Evolutionary conservation across 2,329 filamentous ascomycete genomes (phyloP).

Genomic region (Diatrype stigma): DNA sequence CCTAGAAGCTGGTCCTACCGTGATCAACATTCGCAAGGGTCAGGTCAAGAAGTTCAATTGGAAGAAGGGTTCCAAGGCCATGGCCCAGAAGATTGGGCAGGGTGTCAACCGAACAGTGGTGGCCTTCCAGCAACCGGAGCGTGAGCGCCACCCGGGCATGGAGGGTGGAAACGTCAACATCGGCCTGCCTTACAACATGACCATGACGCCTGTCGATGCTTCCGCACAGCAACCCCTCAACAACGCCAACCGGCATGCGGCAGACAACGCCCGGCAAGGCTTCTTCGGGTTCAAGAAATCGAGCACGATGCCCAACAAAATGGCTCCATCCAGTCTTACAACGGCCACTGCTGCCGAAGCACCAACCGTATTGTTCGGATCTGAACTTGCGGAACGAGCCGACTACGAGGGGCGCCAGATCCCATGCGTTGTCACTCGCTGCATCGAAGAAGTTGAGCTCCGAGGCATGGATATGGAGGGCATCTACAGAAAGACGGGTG

Average conservation of each 20-base stretch:
- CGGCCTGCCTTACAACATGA: constrained; percentile 68
- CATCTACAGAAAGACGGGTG: constrained; percentile 96
- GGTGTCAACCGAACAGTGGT: constrained; percentile 89
- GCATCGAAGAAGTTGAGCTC: constrained; percentile 93
- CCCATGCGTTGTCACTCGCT: constrained; percentile 84
- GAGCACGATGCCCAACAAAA: constrained; percentile 47
- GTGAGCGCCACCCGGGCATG: constrained; percentile 51
- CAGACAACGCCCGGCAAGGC: constrained; percentile 46
- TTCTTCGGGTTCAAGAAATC: constrained; percentile 63
- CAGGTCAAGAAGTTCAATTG: constrained; percentile 97
- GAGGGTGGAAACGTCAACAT: constrained; percentile 62
- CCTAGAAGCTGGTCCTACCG: constrained; percentile 74
- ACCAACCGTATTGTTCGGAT: constrained; percentile 71
- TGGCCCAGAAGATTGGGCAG: constrained; percentile 91
- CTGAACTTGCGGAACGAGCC: constrained; percentile 78
- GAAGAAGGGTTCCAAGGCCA: constrained; percentile 93
- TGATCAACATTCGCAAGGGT: constrained; percentile 91
- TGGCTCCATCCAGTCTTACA: constrained; percentile 38
- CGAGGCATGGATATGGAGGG: constrained; percentile 97
- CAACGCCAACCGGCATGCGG: constrained; percentile 25
- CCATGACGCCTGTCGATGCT: constrained; percentile 50
- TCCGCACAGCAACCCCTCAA: constrained; percentile 32
- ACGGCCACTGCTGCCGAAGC: constrained; percentile 42
- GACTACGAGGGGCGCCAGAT: constrained; percentile 87
- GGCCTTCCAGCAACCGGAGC: constrained; percentile 58